A percentile compares a stretch with the other conserved stretches of the same genome.
Conservation (phyloP, 1,139 yeast genomes). For the Geotrichum europaeum region DNA sequence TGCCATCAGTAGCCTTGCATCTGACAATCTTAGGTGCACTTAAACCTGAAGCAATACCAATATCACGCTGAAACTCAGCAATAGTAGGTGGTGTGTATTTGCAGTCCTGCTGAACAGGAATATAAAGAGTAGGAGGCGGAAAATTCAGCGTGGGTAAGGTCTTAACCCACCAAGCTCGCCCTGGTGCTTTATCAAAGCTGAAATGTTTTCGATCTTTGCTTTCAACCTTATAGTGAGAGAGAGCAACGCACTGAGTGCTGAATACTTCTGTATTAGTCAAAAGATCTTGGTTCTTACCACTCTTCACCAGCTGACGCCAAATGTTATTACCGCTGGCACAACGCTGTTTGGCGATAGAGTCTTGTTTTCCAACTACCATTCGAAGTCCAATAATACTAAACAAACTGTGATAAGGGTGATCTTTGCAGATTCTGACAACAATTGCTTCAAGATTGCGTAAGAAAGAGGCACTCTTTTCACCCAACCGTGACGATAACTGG, state of each 20-base stretch:
- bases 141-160: slow-evolving; percentile 41
- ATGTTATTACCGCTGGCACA: slow-evolving; percentile 23
- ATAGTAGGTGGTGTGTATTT: slow-evolving; percentile 51
- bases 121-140: slow-evolving; percentile 63
- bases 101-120: slow-evolving; percentile 42
- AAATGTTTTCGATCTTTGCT: slow-evolving; percentile 5
- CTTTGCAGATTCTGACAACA: slow-evolving; percentile 45
- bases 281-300: slow-evolving; percentile 20
- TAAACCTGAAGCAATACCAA: slow-evolving; percentile 69
- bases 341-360: slow-evolving; percentile 15
- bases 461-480: slow-evolving; percentile 37
- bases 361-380: slow-evolving; percentile 22
- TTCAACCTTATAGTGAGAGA: slow-evolving; percentile 38
- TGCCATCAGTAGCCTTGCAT: slow-evolving; percentile 53
- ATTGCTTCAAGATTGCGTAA: slow-evolving; percentile 51
- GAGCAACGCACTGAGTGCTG: slow-evolving; percentile 45
- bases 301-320: slow-evolving; percentile 15
- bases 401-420: slow-evolving; percentile 74
- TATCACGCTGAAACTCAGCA: slow-evolving; percentile 38
- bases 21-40: slow-evolving; percentile 78
- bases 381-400: slow-evolving; percentile 49
- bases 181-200: slow-evolving; percentile 5
- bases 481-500: slow-evolving; percentile 71
- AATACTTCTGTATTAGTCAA: slow-evolving; percentile 44
- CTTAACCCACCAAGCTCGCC: slow-evolving; percentile 47